Conservation (phyloP, 177 flowering plant species). For the Vitis hybrid region DNA sequence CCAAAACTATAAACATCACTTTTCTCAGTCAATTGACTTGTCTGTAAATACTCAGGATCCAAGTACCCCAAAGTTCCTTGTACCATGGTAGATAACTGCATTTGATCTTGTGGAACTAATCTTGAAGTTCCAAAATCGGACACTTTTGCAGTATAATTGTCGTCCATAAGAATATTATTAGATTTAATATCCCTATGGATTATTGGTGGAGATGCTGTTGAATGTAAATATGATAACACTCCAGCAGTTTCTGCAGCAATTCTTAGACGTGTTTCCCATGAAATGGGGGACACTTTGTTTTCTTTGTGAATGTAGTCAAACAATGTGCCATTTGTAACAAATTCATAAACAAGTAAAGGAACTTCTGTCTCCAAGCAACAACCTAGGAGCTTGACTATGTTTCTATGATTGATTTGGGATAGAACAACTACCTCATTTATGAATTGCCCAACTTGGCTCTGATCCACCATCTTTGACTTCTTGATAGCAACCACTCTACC, state of each 20-base stretch:
- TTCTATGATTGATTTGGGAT: constrained; percentile 21
- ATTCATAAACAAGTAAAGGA: constrained; percentile 23
- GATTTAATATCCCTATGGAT: constrained; percentile 24
- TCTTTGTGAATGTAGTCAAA: constrained; percentile 10
- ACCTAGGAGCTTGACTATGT: constrained; percentile 21
- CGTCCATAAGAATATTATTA: constrained; percentile 22
- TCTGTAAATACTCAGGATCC: constrained; percentile 23
- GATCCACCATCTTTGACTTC: constrained; percentile 16
- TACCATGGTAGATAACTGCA: constrained; percentile 13
- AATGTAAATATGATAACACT: constrained; percentile 12
- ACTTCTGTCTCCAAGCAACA: constrained; percentile 22
- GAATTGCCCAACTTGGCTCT: constrained; percentile 14
- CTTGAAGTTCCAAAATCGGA: constrained; percentile 26
- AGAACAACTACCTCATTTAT: constrained; percentile 22
- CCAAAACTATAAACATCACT: constrained; percentile 59
- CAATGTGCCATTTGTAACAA: constrained; percentile 17
- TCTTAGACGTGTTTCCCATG: constrained; percentile 13
- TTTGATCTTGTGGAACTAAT: constrained; percentile 16
- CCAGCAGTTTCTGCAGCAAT: constrained; percentile 19
- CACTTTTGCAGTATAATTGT: constrained; percentile 13
- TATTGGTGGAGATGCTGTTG: constrained; percentile 11
- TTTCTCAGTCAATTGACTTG: constrained; percentile 37
- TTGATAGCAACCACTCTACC: constrained; percentile 13
- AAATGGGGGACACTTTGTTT: not conserved
- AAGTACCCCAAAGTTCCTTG: constrained; percentile 26